Conservation (phyloP, 2,329 filamentous ascomycete species). For the Clonostachys rosea region DNA sequence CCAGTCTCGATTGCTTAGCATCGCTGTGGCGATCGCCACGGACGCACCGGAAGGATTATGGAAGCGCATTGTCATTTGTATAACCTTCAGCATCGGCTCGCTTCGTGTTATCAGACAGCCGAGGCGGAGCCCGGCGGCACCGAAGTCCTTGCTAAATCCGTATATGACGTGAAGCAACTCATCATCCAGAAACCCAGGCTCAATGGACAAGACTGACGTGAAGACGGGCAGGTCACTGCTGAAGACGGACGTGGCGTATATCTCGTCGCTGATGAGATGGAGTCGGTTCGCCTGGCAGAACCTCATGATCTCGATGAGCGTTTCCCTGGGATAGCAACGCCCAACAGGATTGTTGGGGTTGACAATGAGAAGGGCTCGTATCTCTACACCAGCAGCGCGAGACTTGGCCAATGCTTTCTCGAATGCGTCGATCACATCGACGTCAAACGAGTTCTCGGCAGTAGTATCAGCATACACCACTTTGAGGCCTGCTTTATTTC, state of each 20-base stretch:
- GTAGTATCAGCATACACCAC: constrained; percentile 39
- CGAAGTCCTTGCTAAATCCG: constrained; percentile 44
- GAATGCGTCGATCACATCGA: constrained; percentile 34
- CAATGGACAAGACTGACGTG: constrained; percentile 42
- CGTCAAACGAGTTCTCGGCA: constrained; percentile 36
- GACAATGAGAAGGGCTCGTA: constrained; percentile 44
- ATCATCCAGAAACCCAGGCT: constrained; percentile 36
- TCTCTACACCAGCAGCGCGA: constrained; percentile 24
- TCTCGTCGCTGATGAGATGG: constrained; percentile 54
- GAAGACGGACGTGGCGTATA: constrained; percentile 50
- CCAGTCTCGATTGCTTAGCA: constrained; percentile 41
- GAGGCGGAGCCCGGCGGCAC: constrained; percentile 44
- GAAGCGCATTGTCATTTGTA: constrained; percentile 36
- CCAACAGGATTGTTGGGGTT: constrained; percentile 50
- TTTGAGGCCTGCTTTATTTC: constrained; percentile 29
- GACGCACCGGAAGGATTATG: constrained; percentile 39
- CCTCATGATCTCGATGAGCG: constrained; percentile 34
- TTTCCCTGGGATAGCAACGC: constrained; percentile 36
- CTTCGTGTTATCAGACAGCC: constrained; percentile 39
- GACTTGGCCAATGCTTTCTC: constrained; percentile 32
- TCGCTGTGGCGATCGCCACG: constrained; percentile 31
- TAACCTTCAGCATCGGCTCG: constrained; percentile 18
- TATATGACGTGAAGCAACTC: constrained; percentile 44
- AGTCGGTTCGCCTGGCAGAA: constrained; percentile 44
- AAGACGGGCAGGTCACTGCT: constrained; percentile 28